phyloP scores from a whole-genome alignment of 1,284 basidiomycete genomes.

The Puccinia brachypodii region DNA sequence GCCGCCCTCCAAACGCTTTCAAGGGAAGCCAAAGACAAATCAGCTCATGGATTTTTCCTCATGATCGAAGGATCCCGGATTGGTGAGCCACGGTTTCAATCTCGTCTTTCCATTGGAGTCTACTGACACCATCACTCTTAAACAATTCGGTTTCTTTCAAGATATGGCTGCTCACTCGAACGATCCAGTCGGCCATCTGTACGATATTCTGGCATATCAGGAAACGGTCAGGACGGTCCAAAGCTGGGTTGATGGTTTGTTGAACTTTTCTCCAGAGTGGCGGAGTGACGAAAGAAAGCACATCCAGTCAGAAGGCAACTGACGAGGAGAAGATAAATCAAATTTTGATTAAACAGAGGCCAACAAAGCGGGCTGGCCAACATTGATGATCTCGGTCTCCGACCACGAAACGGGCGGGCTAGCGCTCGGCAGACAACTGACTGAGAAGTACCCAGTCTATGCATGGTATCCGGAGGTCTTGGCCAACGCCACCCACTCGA shows the following conservation, averaged over 20 bases:
- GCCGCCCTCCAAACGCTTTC: conserved; percentile 46
- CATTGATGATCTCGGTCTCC: conserved; percentile 57
- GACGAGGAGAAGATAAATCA: no score
- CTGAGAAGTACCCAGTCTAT: conserved; percentile 55
- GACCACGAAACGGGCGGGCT: conserved; percentile 60
- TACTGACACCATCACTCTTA: neutral
- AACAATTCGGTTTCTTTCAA: conserved; percentile 14
- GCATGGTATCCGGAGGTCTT: conserved; percentile 57
- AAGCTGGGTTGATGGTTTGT: conserved; percentile 53
- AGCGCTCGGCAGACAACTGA: conserved; percentile 57
- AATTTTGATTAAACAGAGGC: conserved; percentile 38
- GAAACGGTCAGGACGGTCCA: conserved; percentile 56
- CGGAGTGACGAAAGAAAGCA: neutral
- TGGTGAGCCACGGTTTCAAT: conserved; percentile 1
- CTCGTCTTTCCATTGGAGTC: no score
- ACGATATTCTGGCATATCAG: conserved; percentile 58
- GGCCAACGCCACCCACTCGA: conserved; percentile 56
- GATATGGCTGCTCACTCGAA: conserved; percentile 54
- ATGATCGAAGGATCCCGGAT: conserved; percentile 52
- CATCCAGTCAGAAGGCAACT: no score
- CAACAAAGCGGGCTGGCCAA: conserved; percentile 54
- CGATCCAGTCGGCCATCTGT: conserved; percentile 55
- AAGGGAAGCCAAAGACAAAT: conserved; percentile 38
- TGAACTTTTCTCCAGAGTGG: neutral
- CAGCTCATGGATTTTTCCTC: conserved; percentile 51